A percentile compares a stretch with the other conserved stretches of the same genome.
Evolutionary conservation across 2,329 filamentous ascomycete genomes (phyloP).

Genomic region (Neofusicoccum sp.): DNA sequence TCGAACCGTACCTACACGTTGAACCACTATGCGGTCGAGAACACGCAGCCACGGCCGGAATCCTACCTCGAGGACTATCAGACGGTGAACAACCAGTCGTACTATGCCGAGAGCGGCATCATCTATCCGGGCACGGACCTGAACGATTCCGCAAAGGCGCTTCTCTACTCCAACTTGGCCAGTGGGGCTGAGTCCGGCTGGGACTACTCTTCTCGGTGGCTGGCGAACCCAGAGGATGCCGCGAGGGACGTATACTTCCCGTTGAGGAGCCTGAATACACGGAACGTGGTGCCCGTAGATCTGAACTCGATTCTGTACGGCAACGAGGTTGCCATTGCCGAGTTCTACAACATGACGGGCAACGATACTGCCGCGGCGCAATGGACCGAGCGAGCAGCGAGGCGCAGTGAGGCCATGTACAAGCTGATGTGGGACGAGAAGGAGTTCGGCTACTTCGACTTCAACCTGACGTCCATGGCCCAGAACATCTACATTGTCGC

Average conservation of each 20-base stretch:
- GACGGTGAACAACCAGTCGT: slow-evolving; percentile 67
- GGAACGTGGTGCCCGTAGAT: slow-evolving; percentile 63
- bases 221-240: slow-evolving; percentile 60
- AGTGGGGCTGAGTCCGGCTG: slow-evolving; percentile 66
- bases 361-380: slow-evolving; percentile 53
- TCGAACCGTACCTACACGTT: slow-evolving; percentile 56
- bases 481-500: slow-evolving; percentile 59
- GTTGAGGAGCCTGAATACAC: slow-evolving; percentile 63
- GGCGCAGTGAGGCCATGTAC: slow-evolving; percentile 64
- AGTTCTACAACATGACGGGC: slow-evolving; percentile 56
- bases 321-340: slow-evolving; percentile 63
- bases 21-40: slow-evolving; percentile 63
- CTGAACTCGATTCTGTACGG: slow-evolving; percentile 70
- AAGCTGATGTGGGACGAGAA: slow-evolving; percentile 66
- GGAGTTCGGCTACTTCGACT: slow-evolving; percentile 68
- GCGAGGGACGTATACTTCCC: slow-evolving; percentile 65
- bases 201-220: slow-evolving; percentile 65
- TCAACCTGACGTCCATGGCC: slow-evolving; percentile 62
- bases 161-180: slow-evolving; percentile 64
- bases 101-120: slow-evolving; percentile 61
- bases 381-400: slow-evolving; percentile 55
- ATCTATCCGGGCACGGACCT: slow-evolving; percentile 60
- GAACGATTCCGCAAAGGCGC: slow-evolving; percentile 55
- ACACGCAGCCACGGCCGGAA: slow-evolving; percentile 68
- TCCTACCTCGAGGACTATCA: slow-evolving; percentile 68